Evolutionary conservation across 139 green algal species (phyloP), one percentile per base, ranked within the genome.

Genomic region (Raphidocelis subcapitata): DNA sequence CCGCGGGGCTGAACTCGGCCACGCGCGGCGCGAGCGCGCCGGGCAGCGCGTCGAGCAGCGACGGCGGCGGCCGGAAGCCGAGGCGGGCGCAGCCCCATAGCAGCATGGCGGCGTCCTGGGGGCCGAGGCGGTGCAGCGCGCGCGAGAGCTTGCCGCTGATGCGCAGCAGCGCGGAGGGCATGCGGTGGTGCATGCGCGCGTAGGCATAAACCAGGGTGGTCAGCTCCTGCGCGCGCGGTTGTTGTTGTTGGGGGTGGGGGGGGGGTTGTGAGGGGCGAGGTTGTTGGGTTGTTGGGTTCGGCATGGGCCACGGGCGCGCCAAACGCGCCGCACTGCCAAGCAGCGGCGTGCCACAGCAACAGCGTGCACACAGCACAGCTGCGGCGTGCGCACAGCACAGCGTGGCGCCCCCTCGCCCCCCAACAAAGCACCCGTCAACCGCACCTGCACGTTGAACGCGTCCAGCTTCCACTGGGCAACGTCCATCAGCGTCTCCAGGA

Each of bases 1-100:
- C 72, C 72, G 72, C 62, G 24, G 72, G 61, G 26, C 60, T 72
- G 35, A 78, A 72, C 26, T 72, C 35, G 24, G 10, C 33, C n/a
- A 72, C 51, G 20, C 52, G 49, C 15, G 28, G 10, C 35, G 64
- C 28, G 62, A 78, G 26, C 20, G 61, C 52, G 1, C 14, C 5
- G 21, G 72, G 72, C 36, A 78, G 35, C 51, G 18, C 20, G 44
- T 72, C 62, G 62, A 78, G 72, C 72, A 78, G 63, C 33, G 36
- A 0, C 2, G 47, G 31, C 18, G 15, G 20, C 0, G 62, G 72
- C 72, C 44, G 57, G 28, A 67, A 70, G 36, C 55, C 62, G n/a
- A 78, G 37, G 35, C 62, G 65, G 0, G 72, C 72, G 26, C 36
- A 72, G 63, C 52, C 72, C 52, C 37, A 72, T 49, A 72, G 12